phyloP scores from a whole-genome alignment of 2,329 filamentous ascomycete species.

The Diaporthe citriasiana region DNA sequence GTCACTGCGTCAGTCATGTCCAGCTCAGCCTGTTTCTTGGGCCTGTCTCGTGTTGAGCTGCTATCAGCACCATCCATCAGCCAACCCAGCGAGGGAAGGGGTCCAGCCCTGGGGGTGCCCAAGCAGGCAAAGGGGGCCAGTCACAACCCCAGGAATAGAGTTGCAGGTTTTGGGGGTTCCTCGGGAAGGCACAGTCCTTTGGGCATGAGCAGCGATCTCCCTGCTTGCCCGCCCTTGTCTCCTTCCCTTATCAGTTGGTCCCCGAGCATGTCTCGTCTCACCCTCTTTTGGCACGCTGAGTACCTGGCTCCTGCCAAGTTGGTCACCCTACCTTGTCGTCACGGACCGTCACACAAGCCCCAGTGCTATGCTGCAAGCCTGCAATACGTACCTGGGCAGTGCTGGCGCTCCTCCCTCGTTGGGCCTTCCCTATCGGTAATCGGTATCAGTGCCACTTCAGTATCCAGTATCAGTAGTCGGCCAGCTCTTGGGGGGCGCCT shows the following conservation, averaged over 20 bases:
- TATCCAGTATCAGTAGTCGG: constrained; percentile 4
- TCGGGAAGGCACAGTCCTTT: constrained; percentile 32
- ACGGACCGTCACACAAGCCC: background rate
- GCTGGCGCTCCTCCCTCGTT: constrained; percentile 7
- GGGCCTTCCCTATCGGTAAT: constrained; percentile 37
- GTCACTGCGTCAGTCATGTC: constrained; percentile 31
- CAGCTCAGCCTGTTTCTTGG: constrained; percentile 27
- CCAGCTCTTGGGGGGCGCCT: constrained; percentile 9
- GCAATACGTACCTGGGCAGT: constrained; percentile 8
- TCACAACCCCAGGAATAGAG: constrained; percentile 15
- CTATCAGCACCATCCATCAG: constrained; percentile 23
- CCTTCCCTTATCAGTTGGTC: constrained; percentile 37
- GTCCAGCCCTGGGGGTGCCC: background rate
- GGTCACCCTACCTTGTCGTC: constrained; percentile 6
- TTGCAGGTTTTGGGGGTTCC: background rate
- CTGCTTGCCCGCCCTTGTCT: constrained; percentile 19
- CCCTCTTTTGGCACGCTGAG: background rate
- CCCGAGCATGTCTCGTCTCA: constrained; percentile 22
- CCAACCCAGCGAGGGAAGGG: constrained; percentile 9
- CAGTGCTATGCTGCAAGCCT: background rate
- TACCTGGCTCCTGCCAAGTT: constrained; percentile 1
- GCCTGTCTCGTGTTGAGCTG: constrained; percentile 29
- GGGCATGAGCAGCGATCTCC: background rate
- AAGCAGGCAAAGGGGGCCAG: background rate
- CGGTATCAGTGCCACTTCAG: constrained; percentile 26